A percentile compares a stretch with the other conserved stretches of the same genome.
Conservation (phyloP, 768 basidiomycete species). For the Lentinula boryana region DNA sequence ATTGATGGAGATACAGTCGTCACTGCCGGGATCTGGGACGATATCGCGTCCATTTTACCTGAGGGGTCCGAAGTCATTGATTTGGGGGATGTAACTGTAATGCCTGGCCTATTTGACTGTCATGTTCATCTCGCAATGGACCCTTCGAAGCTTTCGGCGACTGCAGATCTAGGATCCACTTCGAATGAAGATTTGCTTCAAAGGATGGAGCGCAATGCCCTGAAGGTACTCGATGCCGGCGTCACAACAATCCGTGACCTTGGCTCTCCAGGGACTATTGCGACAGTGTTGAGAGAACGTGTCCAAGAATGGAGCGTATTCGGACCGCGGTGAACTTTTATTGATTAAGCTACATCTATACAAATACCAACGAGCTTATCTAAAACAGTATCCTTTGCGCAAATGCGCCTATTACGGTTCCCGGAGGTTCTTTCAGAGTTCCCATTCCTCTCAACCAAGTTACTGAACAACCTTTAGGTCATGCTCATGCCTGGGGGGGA, state of each 20-base stretch:
- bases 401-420: conserved; percentile 1
- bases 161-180: background rate
- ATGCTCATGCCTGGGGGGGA: conserved; percentile 5
- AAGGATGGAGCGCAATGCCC: background rate
- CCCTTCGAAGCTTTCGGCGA: background rate
- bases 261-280: background rate
- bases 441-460: background rate
- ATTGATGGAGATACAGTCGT: background rate
- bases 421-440: background rate
- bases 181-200: background rate
- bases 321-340: conserved; percentile 1
- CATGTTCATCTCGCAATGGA: conserved; percentile 3
- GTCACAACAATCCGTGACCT: conserved; percentile 3
- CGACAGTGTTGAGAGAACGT: background rate
- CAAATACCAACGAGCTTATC: background rate
- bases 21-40: background rate
- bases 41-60: background rate
- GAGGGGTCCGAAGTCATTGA: background rate
- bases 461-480: background rate
- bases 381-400: background rate
- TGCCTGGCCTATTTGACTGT: conserved; percentile 5
- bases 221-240: conserved; percentile 1
- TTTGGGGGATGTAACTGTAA: background rate
- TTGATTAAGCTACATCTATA: background rate
- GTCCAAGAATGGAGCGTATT: background rate